Percentiles rank a stretch among this genome's conserved stretches.
phyloP scores from a whole-genome alignment of 2,329 filamentous ascomycete species.

The Fusarium kyushuense region DNA sequence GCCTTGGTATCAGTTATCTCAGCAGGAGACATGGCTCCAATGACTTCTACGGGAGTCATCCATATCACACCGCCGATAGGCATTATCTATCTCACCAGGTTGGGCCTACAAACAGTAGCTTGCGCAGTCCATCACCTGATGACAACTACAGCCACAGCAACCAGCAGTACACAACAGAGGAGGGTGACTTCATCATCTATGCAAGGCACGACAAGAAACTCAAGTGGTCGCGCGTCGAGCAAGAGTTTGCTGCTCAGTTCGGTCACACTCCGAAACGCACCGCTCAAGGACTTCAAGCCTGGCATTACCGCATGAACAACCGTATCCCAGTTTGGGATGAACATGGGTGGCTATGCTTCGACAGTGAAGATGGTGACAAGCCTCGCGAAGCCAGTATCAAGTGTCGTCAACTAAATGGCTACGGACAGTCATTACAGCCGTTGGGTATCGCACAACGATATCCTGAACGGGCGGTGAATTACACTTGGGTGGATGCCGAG shows the following conservation, averaged over 20 bases:
- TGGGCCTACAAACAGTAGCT: constrained; percentile 26
- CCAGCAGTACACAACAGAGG: constrained; percentile 58
- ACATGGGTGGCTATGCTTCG: constrained; percentile 56
- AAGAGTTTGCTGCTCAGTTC: constrained; percentile 55
- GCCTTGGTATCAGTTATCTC: no score
- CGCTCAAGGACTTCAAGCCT: constrained; percentile 57
- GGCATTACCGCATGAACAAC: constrained; percentile 60
- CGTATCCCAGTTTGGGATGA: constrained; percentile 56
- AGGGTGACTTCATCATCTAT: constrained; percentile 60
- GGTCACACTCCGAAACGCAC: constrained; percentile 54
- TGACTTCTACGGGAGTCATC: no score
- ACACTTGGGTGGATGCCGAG: constrained; percentile 58
- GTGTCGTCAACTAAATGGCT: constrained; percentile 51
- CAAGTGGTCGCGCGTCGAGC: constrained; percentile 57
- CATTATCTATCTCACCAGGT: constrained; percentile 34
- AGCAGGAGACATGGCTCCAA: no score
- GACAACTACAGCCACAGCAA: constrained; percentile 55
- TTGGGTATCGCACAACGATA: constrained; percentile 57
- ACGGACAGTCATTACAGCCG: constrained; percentile 50
- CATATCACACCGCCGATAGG: no score
- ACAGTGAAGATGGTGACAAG: constrained; percentile 55
- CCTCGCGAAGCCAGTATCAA: constrained; percentile 55
- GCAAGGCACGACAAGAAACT: constrained; percentile 58
- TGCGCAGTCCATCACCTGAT: constrained; percentile 40
- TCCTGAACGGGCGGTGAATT: constrained; percentile 61